Evolutionary conservation across 768 basidiomycete genomes (phyloP).

Genomic region (Ephemerocybe angulata): DNA sequence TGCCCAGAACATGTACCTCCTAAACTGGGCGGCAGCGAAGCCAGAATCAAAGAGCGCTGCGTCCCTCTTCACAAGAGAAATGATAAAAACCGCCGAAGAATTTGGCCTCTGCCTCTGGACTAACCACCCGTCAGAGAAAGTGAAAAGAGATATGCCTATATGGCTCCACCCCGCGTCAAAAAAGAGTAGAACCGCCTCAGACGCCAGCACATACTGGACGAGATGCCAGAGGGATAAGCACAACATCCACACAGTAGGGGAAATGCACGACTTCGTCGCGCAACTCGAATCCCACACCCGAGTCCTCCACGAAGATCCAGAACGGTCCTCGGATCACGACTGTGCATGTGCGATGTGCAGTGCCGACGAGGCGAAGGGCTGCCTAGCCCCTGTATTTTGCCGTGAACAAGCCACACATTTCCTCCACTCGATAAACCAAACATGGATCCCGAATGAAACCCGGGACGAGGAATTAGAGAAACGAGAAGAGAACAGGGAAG

Average conservation of each 20-base stretch:
- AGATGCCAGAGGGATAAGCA: neutral
- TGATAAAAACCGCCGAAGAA: neutral
- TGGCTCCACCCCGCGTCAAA: neutral
- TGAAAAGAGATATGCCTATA: neutral
- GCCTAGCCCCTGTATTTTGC: too few relatives aligned
- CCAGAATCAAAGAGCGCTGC: neutral
- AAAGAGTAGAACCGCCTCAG: neutral
- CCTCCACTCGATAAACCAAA: too few relatives aligned
- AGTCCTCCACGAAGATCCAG: too few relatives aligned
- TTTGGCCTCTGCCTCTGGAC: neutral
- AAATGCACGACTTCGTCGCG: too few relatives aligned
- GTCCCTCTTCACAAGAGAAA: neutral
- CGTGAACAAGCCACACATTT: too few relatives aligned
- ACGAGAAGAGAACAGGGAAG: too few relatives aligned
- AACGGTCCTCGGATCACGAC: too few relatives aligned
- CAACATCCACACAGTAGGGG: neutral
- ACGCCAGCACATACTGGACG: neutral
- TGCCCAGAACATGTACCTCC: neutral
- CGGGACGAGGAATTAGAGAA: too few relatives aligned
- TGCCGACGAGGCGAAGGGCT: too few relatives aligned
- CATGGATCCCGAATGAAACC: too few relatives aligned
- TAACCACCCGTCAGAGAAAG: neutral
- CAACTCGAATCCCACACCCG: too few relatives aligned
- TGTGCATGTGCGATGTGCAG: too few relatives aligned
- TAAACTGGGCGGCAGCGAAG: neutral